Base-by-base conservation (phyloP, 257 asterid genomes). In the Datura wrightii region DNA sequence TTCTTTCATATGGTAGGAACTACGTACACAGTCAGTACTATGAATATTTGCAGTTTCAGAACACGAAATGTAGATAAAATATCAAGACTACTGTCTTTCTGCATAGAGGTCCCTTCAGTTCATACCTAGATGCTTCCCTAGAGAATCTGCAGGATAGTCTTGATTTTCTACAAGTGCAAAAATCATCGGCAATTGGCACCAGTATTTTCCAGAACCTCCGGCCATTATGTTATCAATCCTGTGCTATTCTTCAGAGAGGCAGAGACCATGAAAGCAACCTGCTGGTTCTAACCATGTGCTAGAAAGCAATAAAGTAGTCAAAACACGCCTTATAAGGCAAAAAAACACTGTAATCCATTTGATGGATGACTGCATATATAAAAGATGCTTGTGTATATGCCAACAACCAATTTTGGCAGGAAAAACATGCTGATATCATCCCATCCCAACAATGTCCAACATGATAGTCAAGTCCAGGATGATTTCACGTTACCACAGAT, bases 41-140 rank as follows among this genome's bases (percentile, higher is more conserved):
- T 71, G 79, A 71, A n/a, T 42, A 42, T n/a, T n/a, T 71, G 79
- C 79, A 71, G 37, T 71, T n/a, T 5, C 52, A 44, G 79, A 71
- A 42, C 41, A 72, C 46, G 80, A 44, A 72, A 72, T 42, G 56
- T 19, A 70, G 79, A 70, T 42, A 72, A 71, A 44, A 19, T 48
- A 46, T 46, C 42, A 2, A 74, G 80, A 74, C 41, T 19, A 19
- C 42, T n/a, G 56, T 42, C 37, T 19, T 46, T 24, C 42, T 6
- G 59, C 11, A 50, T 71, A 71, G 24, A 48, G 81, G 81, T 48
- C 60, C 81, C 81, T 74, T 74, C 60, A 48, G 42, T 13, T 24
- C 60, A 48, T 74, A 48, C 60, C 81, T 6, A 24, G 81, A 48
- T 74, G 59, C 59, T 74, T 74, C 44, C 42, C 81, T 0, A 74